Evolutionary conservation across 1,284 basidiomycete genomes (phyloP), one percentile per base, ranked within the genome.

Genomic region (Agaricales sp.): DNA sequence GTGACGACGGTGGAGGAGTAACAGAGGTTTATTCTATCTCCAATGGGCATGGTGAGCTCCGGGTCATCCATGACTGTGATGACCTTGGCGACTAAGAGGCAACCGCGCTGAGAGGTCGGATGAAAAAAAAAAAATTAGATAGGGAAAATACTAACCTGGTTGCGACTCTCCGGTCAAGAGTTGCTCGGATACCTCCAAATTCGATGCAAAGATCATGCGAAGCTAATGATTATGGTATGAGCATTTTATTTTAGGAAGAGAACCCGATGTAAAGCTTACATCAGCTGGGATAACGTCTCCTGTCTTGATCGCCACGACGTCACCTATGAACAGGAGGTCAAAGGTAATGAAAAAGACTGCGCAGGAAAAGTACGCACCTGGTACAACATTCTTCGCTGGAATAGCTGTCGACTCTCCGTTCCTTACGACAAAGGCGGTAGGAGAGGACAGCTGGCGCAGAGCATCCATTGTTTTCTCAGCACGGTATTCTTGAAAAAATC

Each of bases 281-380:
- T 75, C 74, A 46, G 73, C 73, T 6, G 73, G 73, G 3, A 76
- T 67, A 48, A 73, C 69, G 52, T 74, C 72, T 16, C 73, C 71
- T 50, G 67, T 68, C 50, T 64, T 64, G 46, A 73, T 54, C 4
- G 67, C 55, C 35, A 77, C 64, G 53, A 75, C 67, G 55, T 77
- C 75, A n/a, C n/a, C n/a, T n/a, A n/a, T n/a, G n/a, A n/a, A n/a
- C n/a, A n/a, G n/a, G n/a, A n/a, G n/a, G n/a, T n/a, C n/a, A n/a
- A n/a, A n/a, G n/a, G n/a, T n/a, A n/a, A n/a, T n/a, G n/a, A n/a
- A n/a, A n/a, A n/a, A n/a, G n/a, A n/a, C n/a, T n/a, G n/a, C n/a
- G n/a, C n/a, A n/a, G n/a, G n/a, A n/a, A n/a, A n/a, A n/a, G n/a
- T n/a, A n/a, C n/a, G n/a, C n/a, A 41, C 75, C 75, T 11, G 72